These are phyloP conservation scores for Fusarium newnesense DNA, from an alignment of 2,329 filamentous ascomycete genomes.

Conservation along the genomic window DNA sequence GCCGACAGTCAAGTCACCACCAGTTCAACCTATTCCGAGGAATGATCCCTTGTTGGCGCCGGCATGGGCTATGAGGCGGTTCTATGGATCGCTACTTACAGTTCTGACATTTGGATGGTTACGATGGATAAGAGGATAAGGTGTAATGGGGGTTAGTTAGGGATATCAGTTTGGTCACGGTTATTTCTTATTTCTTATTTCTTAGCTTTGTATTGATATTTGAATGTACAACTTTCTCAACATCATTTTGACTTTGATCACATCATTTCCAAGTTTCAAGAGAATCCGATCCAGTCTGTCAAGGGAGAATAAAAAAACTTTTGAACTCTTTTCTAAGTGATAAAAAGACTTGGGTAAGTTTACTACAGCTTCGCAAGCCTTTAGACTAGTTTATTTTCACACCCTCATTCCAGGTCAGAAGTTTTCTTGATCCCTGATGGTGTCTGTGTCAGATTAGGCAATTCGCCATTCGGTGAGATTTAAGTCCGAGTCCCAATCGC, in stretches of 20 bases:
- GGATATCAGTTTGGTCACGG: fast-evolving
- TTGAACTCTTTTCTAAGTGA: no score
- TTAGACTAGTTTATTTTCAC: no score
- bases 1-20: fast-evolving
- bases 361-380: no score
- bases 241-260: no score
- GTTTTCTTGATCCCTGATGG: no score
- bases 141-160: fast-evolving
- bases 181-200: background rate
- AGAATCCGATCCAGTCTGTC: no score
- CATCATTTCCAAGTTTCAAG: no score
- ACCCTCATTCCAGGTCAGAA: no score
- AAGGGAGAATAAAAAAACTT: no score
- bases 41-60: background rate
- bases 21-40: fast-evolving
- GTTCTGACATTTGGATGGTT: background rate
- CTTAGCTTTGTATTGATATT: fast-evolving
- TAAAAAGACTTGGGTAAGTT: no score
- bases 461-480: background rate
- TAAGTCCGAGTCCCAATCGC: background rate
- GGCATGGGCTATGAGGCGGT: background rate
- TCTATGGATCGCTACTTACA: fast-evolving
- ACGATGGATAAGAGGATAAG: background rate
- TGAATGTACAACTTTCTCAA: no score
- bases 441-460: no score